A percentile compares a stretch with the other conserved stretches of the same genome.
Conservation (phyloP, 2,329 filamentous ascomycete species). For the Cadophora malorum region DNA sequence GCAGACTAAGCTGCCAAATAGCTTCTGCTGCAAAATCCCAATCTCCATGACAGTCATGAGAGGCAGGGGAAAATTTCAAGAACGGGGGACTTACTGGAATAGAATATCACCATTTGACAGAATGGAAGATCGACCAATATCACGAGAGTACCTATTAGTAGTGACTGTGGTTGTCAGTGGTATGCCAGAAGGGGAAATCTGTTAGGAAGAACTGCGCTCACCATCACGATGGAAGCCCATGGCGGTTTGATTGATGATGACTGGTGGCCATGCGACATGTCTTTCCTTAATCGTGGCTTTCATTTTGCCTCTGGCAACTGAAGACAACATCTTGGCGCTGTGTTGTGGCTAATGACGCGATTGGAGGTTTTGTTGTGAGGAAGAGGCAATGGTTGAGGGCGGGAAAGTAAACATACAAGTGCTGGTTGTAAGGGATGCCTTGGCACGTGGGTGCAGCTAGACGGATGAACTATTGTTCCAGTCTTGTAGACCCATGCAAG, state of each 20-base stretch:
- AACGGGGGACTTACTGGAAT: conserved; percentile 24
- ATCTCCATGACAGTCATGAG: not conserved
- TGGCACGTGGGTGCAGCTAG: conserved; percentile 9
- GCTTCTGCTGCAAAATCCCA: not conserved
- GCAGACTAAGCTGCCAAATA: not conserved
- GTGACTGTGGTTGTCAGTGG: conserved; percentile 25
- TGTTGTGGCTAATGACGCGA: not conserved
- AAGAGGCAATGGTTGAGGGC: not conserved
- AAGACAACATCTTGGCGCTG: not conserved
- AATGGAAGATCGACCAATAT: conserved; percentile 33
- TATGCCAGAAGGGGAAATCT: not conserved
- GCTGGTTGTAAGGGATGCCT: not conserved
- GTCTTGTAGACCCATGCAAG: not conserved
- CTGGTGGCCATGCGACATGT: conserved; percentile 22
- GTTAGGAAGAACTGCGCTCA: conserved; percentile 15
- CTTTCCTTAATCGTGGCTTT: not conserved
- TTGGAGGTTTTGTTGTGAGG: conserved; percentile 1
- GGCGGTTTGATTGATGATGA: conserved; percentile 21
- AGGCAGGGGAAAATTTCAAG: not conserved
- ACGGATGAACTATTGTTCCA: not conserved
- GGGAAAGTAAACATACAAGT: not conserved
- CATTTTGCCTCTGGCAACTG: not conserved
- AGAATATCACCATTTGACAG: conserved; percentile 27
- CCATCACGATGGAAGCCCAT: conserved; percentile 32
- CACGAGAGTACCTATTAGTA: conserved; percentile 32